Percentiles rank a stretch among this genome's conserved stretches.
Evolutionary conservation across 352 stramenopile genomes (phyloP).

Genomic region (Blastocystis sp.): DNA sequence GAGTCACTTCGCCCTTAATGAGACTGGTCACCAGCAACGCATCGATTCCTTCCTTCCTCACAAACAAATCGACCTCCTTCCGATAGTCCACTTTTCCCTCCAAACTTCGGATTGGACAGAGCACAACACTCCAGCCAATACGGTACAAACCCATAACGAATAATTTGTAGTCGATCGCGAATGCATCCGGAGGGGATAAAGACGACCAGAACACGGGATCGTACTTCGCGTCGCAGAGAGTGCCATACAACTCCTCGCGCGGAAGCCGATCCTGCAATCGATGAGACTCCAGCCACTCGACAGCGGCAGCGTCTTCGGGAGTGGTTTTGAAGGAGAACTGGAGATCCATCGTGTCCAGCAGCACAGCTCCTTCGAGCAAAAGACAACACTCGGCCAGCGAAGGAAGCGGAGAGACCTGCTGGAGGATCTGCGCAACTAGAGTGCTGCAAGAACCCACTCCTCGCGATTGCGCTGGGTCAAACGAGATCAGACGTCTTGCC

Average conservation of each 20-base stretch:
- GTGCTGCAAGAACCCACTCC: constrained; percentile 48
- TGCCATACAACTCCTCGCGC: neutral
- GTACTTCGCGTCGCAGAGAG: neutral
- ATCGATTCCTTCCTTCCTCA: neutral
- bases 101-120: neutral
- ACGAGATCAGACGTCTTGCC: neutral
- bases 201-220: neutral
- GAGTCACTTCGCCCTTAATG: neutral
- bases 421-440: neutral
- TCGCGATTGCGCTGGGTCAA: neutral
- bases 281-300: neutral
- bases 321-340: neutral
- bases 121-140: constrained; percentile 26
- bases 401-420: neutral
- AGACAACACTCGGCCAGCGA: neutral
- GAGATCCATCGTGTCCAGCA: constrained; percentile 49
- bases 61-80: no score
- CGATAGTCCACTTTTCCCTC: neutral
- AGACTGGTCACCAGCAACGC: neutral
- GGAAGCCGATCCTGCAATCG: neutral
- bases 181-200: neutral
- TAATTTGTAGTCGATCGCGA: constrained; percentile 8
- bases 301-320: neutral
- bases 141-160: neutral
- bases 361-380: neutral